Percentiles rank a stretch among this genome's conserved stretches.
Conservation (phyloP, 2,329 filamentous ascomycete genomes). For the Penicillium palitans region DNA sequence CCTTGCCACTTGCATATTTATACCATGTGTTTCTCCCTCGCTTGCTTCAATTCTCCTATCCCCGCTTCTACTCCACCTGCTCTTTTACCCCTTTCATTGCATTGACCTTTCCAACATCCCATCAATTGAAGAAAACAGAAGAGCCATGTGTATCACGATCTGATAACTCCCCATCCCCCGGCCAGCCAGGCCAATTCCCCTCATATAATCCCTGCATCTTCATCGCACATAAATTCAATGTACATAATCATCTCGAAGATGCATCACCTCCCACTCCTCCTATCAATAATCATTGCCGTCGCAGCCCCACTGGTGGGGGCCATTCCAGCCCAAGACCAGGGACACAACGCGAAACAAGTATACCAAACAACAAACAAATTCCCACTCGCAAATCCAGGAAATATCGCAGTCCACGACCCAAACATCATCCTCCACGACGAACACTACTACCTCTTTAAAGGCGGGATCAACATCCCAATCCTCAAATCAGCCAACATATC, state of each 20-base stretch:
- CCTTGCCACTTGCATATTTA: slow-evolving; percentile 1
- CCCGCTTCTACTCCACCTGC: not conserved
- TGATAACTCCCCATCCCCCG: not conserved
- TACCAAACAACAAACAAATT: slow-evolving; percentile 30
- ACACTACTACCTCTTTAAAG: slow-evolving; percentile 38
- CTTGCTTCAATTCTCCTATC: not conserved
- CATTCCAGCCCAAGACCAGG: not conserved
- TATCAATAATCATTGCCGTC: slow-evolving; percentile 6
- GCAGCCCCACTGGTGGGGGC: slow-evolving; percentile 1
- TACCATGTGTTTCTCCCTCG: slow-evolving; percentile 10
- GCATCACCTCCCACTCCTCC: not conserved
- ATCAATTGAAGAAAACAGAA: not conserved
- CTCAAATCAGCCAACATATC: slow-evolving; percentile 19
- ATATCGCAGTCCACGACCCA: slow-evolving; percentile 37
- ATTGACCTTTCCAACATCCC: not conserved
- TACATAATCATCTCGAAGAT: slow-evolving; percentile 3
- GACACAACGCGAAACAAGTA: slow-evolving; percentile 9
- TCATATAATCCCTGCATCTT: not conserved
- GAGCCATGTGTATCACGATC: slow-evolving; percentile 3
- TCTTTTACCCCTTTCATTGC: not conserved
- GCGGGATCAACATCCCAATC: slow-evolving; percentile 22
- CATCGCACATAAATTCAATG: not conserved
- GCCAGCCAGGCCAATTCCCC: not conserved
- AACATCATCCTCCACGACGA: slow-evolving; percentile 34
- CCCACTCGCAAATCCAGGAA: slow-evolving; percentile 31